Evolutionary conservation across 2,329 filamentous ascomycete genomes (phyloP), one percentile per base, ranked within the genome.

Genomic region (Ophiostoma piceae): DNA sequence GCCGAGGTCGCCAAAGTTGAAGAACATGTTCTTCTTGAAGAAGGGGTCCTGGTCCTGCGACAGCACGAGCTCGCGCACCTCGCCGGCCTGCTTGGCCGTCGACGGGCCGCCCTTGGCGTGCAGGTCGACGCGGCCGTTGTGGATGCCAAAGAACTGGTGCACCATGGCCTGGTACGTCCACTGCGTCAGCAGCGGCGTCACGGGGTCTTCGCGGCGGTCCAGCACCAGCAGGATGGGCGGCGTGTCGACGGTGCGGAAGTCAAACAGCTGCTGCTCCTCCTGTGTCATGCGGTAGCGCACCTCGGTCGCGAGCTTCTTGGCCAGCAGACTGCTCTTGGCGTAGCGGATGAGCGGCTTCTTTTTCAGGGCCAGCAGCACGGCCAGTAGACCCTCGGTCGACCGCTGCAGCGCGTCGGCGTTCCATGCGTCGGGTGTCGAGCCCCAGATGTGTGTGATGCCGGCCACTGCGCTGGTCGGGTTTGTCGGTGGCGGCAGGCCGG

Each of bases 161-260:
- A 99, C 95, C 94, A 99, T 99, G n/a, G 95, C 95, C 80, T 99
- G 95, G 77, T 99, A 99, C 35, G 95, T 99, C 95, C 95, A 99
- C 78, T 99, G 95, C 2, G 93, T 97, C 67, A 99, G 84, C 12
- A 99, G 82, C 0, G 95, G 95, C 3, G 95, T 99, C 67, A 98
- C 91, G 0, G 95, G 94, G 76, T 99, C 95, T 77, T 97, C 94
- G 78, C 95, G 87, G 60, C 95, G 88, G 79, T 99, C 95, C 39
- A 99, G 81, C 69, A 99, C 87, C 43, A 99, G 84, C 16, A 99
- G 83, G 74, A 99, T 94, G 0, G 96, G 95, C 9, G 94, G 92
- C 0, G 95, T 99, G 78, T 99, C 95, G 68, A 94, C 90, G 78
- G 92, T 94, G 73, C 94, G 87, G 78, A 99, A 99, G 78, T 98